Conservation (phyloP, 176 grass and related monocot species). For the Pontederia crassipes region DNA sequence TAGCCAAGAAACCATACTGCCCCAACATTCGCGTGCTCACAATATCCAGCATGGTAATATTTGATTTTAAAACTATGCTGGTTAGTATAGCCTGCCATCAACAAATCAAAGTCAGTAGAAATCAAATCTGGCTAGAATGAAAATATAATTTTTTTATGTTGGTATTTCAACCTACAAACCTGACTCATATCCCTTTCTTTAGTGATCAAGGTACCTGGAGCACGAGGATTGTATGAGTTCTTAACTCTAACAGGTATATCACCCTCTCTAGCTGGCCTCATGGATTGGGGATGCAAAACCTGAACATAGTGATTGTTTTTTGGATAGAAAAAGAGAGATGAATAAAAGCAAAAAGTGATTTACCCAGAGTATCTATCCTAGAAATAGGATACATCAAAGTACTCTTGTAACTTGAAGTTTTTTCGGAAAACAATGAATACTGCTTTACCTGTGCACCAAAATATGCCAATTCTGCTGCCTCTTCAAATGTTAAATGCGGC, state of each 20-base stretch:
- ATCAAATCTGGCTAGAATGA: not conserved
- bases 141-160: not conserved
- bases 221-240: slow-evolving; percentile 92
- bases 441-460: slow-evolving; percentile 76
- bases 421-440: slow-evolving; percentile 1
- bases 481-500: slow-evolving; percentile 82
- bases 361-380: not conserved
- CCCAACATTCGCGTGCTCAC: slow-evolving; percentile 95
- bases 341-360: slow-evolving; percentile 10
- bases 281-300: slow-evolving; percentile 92
- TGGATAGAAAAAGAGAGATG: not conserved
- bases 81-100: slow-evolving; percentile 64
- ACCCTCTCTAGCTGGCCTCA: slow-evolving; percentile 90
- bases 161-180: slow-evolving; percentile 20
- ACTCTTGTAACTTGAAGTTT: not conserved
- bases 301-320: slow-evolving; percentile 8
- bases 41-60: slow-evolving; percentile 93
- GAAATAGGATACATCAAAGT: not conserved
- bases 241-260: slow-evolving; percentile 95
- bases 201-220: slow-evolving; percentile 88
- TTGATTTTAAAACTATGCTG: slow-evolving; percentile 94
- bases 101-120: slow-evolving; percentile 8
- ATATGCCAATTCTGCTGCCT: slow-evolving; percentile 95
- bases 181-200: slow-evolving; percentile 81
- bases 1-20: slow-evolving; percentile 91